Conservation (phyloP, 768 basidiomycete species). For the Xanthoconium purpureum region DNA sequence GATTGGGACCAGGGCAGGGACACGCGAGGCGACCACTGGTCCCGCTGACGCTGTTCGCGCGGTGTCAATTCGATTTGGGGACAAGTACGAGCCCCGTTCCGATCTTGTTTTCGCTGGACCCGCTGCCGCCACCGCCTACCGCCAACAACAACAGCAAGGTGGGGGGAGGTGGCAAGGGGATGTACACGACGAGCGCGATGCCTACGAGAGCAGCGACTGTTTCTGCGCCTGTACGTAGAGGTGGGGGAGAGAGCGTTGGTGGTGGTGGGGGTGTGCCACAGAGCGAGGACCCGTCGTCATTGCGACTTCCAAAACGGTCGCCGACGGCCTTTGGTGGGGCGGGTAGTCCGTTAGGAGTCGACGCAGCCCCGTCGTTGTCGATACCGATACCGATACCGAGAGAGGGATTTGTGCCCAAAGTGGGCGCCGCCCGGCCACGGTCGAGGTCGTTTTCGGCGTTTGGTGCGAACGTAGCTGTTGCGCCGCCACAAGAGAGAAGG, state of each 20-base stretch:
- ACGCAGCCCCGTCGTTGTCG: neutral
- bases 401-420: slow-evolving; percentile 63
- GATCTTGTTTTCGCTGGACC: slow-evolving; percentile 58
- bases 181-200: neutral
- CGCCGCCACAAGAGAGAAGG: slow-evolving; percentile 13
- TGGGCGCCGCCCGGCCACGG: slow-evolving; percentile 46
- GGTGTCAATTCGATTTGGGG: slow-evolving; percentile 49
- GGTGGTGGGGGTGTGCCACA: neutral
- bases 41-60: slow-evolving; percentile 55
- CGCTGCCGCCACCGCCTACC: slow-evolving; percentile 33
- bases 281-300: neutral
- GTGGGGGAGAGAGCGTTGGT: neutral
- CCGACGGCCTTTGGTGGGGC: neutral
- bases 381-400: slow-evolving; percentile 42
- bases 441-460: slow-evolving; percentile 80
- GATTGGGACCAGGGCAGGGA: no score
- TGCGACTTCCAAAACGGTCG: slow-evolving; percentile 22
- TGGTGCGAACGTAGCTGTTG: slow-evolving; percentile 33
- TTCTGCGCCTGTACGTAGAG: slow-evolving; percentile 30
- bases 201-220: slow-evolving; percentile 32
- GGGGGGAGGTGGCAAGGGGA: neutral
- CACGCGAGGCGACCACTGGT: slow-evolving; percentile 10
- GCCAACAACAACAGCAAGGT: neutral
- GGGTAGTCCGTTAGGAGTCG: neutral
- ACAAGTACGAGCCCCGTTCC: slow-evolving; percentile 55